Base-by-base conservation (phyloP, 169 alveolate species). In the Cryptosporidium muris region DNA sequence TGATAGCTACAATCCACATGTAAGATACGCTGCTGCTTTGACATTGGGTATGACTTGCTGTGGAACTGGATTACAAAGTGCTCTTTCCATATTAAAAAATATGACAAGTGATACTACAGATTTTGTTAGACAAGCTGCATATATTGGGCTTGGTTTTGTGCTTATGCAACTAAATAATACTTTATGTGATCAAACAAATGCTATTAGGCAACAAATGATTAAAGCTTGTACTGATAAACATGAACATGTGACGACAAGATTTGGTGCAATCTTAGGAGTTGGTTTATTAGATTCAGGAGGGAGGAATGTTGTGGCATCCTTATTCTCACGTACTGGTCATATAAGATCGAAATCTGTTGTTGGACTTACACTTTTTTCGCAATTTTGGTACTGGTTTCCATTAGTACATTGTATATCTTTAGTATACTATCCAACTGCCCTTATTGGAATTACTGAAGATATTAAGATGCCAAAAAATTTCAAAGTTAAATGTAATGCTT, bases 321-420 rank as follows among this genome's bases (percentile, higher is more conserved):
- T 91, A 66, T 85, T 88, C 64, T 80, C 94, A 58, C 90, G 95
- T 81, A 92, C 92, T 38, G 97, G 97, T 36, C 91, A 91, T 40
- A 92, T 96, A 91, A 82, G 98, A 74, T 94, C 95, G 49, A 96
- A 91, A 51, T 95, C 99, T 34, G 98, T 97, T 16, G 98, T 94
- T 12, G 99, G 99, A 12, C 91, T 98, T 89, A 91, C 95, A 16
- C 66, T 97, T 62, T 96, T 96, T 90, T 74, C 95, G 49, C 99
- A 98, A 81, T 93, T 96, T 91, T 98, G 99, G 99, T 97, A 95
- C 89, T 98, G 99, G 99, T 97, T 94, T 90, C 98, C 99, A 12
- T 91, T 95, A 66, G 92, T 96, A 25, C 98, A 96, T 90, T 94
- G 95, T 92, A 81, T 96, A 14, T 90, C 96, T 51, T 81, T 98